Base-by-base conservation (phyloP, 2,329 filamentous ascomycete species). In the Botrytis medusae region DNA sequence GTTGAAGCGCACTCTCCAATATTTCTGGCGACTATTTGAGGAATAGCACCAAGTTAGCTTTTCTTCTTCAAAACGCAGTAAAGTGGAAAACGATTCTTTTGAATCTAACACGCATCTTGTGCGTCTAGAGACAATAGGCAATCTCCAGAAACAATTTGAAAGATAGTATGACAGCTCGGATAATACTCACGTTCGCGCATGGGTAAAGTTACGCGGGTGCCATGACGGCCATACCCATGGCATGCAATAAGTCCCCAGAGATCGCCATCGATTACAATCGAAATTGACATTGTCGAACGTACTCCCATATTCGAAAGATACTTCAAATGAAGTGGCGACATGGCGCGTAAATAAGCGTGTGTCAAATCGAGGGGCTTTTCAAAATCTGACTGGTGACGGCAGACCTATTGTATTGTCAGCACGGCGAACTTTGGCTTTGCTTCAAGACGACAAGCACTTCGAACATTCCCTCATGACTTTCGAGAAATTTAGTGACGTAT, bases 271-370 rank as follows among this genome's bases (percentile, higher is more conserved):
- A 93, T 93, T 76, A 94, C 96, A 79, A 97, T 93, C 1, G 94
- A 97, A 74, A 97, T 94, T 0, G 94, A 97, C 94, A 97, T 97
- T 76, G 93, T 97, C 0, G 93, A 93, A 25, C 94, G 90, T 0
- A 97, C 94, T 12, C 90, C 91, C 94, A 97, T 97, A 80, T 97
- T 94, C 14, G 84, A 87, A 6, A 97, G 85, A 78, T 97, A 97
- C 79, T 97, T 97, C 72, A 97, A 82, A 79, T 97, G 93, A 63
- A 97, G 95, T 0, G 94, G 94, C 0, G 93, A 97, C 89, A 97
- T 97, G 75, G 95, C 94, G 69, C 94, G 89, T 1, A 97, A 87
- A 79, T 97, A 92, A 1, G 92, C 96, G 81, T 76, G 78, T 29
- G 79, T 78, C 18, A 97, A 90, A 80, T 97, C 93, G 4, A 97